These are phyloP conservation scores for Fusarium multiceps DNA, from an alignment of 2,329 filamentous ascomycete species.

Conservation along the genomic window DNA sequence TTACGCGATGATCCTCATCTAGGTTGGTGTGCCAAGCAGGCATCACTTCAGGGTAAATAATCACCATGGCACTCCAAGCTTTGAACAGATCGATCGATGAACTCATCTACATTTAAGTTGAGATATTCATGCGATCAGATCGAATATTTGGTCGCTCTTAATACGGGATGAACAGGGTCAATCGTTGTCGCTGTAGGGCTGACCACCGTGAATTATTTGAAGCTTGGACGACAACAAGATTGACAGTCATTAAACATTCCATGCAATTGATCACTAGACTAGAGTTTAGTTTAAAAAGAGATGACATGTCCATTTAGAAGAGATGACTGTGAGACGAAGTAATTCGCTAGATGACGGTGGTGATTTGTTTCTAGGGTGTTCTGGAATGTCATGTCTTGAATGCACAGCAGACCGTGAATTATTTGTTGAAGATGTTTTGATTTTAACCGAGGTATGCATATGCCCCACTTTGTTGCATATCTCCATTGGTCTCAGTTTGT, in stretches of 20 bases:
- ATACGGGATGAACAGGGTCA: background rate
- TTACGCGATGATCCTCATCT: conserved; percentile 9
- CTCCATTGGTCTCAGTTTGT: background rate
- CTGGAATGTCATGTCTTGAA: background rate
- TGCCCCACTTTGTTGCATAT: background rate
- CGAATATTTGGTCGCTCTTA: background rate
- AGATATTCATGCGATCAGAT: background rate
- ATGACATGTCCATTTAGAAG: background rate
- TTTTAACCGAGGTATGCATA: background rate
- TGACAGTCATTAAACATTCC: conserved; percentile 4
- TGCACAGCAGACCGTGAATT: background rate
- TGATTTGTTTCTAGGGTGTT: background rate
- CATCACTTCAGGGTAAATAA: background rate
- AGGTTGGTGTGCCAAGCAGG: background rate
- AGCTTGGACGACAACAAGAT: background rate
- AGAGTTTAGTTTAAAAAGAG: background rate
- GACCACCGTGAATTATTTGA: background rate
- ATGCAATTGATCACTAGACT: background rate
- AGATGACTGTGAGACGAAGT: background rate
- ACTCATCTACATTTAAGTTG: background rate
- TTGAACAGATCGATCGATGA: background rate
- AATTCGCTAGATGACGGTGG: background rate
- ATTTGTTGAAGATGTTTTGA: background rate
- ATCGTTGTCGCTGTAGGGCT: background rate
- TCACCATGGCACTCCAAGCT: background rate